Conservation (phyloP, 306 rosid species). For the Heteromeles arbutifolia region DNA sequence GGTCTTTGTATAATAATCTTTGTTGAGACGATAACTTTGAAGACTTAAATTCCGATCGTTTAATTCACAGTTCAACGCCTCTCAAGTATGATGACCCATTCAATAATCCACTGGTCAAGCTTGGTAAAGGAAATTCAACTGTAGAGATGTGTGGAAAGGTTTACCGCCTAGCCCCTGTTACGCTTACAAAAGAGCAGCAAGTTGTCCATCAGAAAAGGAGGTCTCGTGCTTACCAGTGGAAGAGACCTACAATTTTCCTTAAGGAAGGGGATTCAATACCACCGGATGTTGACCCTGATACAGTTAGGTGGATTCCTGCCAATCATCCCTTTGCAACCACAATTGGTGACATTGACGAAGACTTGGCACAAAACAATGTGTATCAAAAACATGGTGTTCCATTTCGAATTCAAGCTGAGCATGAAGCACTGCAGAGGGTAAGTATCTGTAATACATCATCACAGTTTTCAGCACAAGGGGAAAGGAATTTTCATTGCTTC, state of each 20-base stretch:
- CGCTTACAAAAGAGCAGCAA: slow-evolving; percentile 81
- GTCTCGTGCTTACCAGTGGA: slow-evolving; percentile 91
- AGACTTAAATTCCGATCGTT: neutral
- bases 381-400: slow-evolving; percentile 92
- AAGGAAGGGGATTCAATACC: slow-evolving; percentile 80
- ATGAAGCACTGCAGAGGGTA: slow-evolving; percentile 84
- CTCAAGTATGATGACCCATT: slow-evolving; percentile 92
- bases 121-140: slow-evolving; percentile 63
- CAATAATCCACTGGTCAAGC: slow-evolving; percentile 82
- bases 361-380: slow-evolving; percentile 80
- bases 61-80: slow-evolving; percentile 58
- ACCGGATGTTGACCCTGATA: slow-evolving; percentile 83
- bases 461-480: neutral
- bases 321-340: slow-evolving; percentile 97
- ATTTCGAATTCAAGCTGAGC: slow-evolving; percentile 87
- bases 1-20: neutral
- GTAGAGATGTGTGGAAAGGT: slow-evolving; percentile 92
- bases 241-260: slow-evolving; percentile 87
- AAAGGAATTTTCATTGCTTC: neutral
- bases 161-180: slow-evolving; percentile 89
- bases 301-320: slow-evolving; percentile 88
- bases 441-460: slow-evolving; percentile 19
- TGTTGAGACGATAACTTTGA: too few species aligned
- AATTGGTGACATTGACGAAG: slow-evolving; percentile 71
- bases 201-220: slow-evolving; percentile 80